These are phyloP conservation scores for Cicer cuneatum DNA, from an alignment of 306 rosid genomes.

Conservation along the genomic window DNA sequence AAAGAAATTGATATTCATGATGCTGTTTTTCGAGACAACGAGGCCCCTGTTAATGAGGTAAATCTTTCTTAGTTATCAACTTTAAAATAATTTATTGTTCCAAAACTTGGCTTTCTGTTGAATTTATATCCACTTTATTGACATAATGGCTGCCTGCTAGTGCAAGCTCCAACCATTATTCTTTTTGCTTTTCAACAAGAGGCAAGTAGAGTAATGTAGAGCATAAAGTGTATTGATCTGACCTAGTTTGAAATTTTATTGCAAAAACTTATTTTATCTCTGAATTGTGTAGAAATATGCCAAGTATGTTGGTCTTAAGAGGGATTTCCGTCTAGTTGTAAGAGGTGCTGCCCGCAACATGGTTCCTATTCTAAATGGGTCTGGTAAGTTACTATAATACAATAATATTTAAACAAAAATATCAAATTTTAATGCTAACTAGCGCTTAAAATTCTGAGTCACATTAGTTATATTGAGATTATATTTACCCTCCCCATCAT, in stretches of 20 bases:
- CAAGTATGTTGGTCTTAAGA: constrained; percentile 89
- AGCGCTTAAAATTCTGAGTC: constrained; percentile 17
- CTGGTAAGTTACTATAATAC: constrained; percentile 67
- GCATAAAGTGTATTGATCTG: constrained; percentile 30
- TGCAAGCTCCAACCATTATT: constrained; percentile 34
- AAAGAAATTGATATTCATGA: constrained; percentile 89
- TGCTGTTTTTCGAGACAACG: constrained; percentile 93
- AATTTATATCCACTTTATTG: constrained; percentile 26
- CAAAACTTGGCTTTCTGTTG: constrained; percentile 21
- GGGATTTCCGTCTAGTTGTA: constrained; percentile 98
- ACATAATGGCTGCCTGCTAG: constrained; percentile 35
- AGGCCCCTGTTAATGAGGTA: constrained; percentile 98
- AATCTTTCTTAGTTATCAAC: constrained; percentile 16
- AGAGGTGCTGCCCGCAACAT: constrained; percentile 98
- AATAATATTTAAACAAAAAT: constrained; percentile 12
- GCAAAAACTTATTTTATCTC: constrained; percentile 34
- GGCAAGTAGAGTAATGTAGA: constrained; percentile 20
- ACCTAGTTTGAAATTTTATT: constrained; percentile 18
- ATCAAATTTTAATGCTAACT: constrained; percentile 34
- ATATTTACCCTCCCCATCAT: constrained; percentile 26
- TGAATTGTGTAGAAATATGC: constrained; percentile 80
- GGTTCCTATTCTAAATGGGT: constrained; percentile 89
- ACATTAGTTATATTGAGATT: constrained; percentile 10
- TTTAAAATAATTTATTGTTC: constrained; percentile 11
- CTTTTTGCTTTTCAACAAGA: constrained; percentile 16